Conservation (phyloP, 208 protist genomes). For the Polymyxa betae region DNA sequence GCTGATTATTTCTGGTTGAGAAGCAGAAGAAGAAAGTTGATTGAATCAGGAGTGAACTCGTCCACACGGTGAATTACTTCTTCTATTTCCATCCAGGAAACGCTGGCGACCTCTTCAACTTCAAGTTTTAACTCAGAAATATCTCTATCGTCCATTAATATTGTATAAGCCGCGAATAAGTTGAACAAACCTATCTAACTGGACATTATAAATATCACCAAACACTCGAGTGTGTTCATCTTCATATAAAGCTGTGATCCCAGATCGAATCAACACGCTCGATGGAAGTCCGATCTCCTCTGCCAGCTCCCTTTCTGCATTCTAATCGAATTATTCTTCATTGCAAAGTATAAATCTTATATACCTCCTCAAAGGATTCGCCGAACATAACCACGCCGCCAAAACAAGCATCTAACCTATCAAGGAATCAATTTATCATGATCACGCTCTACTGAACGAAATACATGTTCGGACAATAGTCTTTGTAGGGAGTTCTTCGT, state of each 20-base stretch:
- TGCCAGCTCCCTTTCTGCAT: not conserved
- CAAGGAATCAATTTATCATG: not conserved
- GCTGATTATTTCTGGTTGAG: too few relatives aligned
- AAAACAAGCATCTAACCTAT: conserved; percentile 39
- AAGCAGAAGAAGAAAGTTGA: not conserved
- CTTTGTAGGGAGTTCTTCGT: not conserved
- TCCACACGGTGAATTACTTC: not conserved
- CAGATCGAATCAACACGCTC: not conserved
- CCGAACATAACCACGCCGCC: not conserved
- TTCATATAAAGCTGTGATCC: not conserved
- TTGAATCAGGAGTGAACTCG: conserved; percentile 16
- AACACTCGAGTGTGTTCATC: not conserved
- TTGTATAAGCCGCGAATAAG: not conserved
- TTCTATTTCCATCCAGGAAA: not conserved
- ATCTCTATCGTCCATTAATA: not conserved
- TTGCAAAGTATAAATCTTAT: not conserved
- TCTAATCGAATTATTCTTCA: not conserved
- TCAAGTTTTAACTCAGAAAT: not conserved
- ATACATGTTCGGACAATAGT: conserved; percentile 20
- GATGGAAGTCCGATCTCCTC: conserved; percentile 38
- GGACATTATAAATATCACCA: not conserved
- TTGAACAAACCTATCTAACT: not conserved
- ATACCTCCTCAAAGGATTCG: conserved; percentile 15
- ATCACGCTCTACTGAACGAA: not conserved
- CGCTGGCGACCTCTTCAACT: conserved; percentile 24